A percentile compares a stretch with the other conserved stretches of the same genome.
phyloP scores from a whole-genome alignment of 2,329 filamentous ascomycete genomes.

The Pleomassaria siparia region DNA sequence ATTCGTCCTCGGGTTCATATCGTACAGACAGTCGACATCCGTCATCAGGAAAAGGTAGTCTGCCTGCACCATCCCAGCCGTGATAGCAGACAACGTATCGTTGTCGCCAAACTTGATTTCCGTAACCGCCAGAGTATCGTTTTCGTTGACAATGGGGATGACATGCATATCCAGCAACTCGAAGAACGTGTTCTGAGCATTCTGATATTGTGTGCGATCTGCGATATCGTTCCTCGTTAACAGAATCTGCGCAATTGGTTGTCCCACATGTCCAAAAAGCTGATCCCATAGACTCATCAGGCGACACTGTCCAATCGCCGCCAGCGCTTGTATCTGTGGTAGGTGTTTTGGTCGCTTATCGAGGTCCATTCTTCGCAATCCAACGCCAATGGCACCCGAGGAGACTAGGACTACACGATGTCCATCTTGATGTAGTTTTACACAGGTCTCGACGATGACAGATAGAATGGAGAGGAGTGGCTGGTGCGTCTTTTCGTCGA shows the following conservation, averaged over 20 bases:
- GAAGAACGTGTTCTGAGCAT: constrained; percentile 92
- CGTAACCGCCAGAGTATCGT: constrained; percentile 92
- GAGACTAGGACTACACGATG: constrained; percentile 96
- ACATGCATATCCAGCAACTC: constrained; percentile 93
- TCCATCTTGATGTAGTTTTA: constrained; percentile 83
- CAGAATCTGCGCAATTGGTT: constrained; percentile 92
- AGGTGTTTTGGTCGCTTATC: constrained; percentile 87
- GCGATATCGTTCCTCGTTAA: constrained; percentile 95
- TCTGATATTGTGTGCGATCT: constrained; percentile 91
- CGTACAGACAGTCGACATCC: constrained; percentile 95
- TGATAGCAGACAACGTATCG: constrained; percentile 94
- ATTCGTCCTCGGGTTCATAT: constrained; percentile 86
- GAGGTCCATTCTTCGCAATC: constrained; percentile 85
- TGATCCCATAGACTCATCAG: constrained; percentile 96
- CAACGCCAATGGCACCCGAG: constrained; percentile 94
- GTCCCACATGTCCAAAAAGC: constrained; percentile 80
- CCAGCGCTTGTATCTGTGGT: constrained; percentile 86
- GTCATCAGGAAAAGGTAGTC: constrained; percentile 98
- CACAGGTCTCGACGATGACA: constrained; percentile 90
- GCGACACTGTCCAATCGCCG: constrained; percentile 93
- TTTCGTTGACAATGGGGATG: constrained; percentile 98
- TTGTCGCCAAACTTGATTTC: constrained; percentile 99
- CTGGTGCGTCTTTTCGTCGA: constrained; percentile 93
- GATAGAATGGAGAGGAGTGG: constrained; percentile 88
- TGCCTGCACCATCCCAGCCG: constrained; percentile 94